A percentile compares a stretch with the other conserved stretches of the same genome.
Evolutionary conservation across 202 grass and related monocot species (phyloP).

Genomic region (Panicum virgatum): DNA sequence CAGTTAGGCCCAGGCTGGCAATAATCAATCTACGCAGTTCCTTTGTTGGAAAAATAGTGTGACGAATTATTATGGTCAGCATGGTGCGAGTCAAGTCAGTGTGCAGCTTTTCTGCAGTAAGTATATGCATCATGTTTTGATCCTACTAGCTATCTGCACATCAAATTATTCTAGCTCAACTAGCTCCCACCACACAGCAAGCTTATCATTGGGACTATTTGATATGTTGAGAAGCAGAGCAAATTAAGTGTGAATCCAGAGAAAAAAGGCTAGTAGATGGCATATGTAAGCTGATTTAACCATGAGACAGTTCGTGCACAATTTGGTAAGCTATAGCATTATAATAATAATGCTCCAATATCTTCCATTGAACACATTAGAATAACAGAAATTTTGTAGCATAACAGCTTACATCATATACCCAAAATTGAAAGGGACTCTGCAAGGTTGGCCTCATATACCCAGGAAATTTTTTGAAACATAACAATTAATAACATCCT

Average conservation of each 20-base stretch:
- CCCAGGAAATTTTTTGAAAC: not conserved
- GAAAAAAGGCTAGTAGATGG: not conserved
- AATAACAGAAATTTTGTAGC: conserved; percentile 3
- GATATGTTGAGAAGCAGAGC: not conserved
- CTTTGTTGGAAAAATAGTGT: not conserved
- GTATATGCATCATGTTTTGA: not conserved
- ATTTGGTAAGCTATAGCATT: not conserved
- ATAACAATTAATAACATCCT: not conserved
- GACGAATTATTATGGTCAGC: not conserved
- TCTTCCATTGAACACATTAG: not conserved
- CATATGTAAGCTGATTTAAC: not conserved
- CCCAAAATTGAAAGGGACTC: not conserved
- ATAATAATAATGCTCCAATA: not conserved
- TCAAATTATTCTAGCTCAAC: not conserved
- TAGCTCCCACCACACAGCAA: not conserved
- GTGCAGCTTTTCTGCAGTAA: not conserved
- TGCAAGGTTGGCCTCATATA: not conserved
- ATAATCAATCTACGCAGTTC: conserved; percentile 2
- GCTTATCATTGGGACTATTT: not conserved
- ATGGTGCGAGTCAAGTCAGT: not conserved
- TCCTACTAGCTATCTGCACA: not conserved
- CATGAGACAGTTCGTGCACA: not conserved
- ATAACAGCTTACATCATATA: too few species aligned
- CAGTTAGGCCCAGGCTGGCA: not conserved
- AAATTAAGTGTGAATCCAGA: not conserved